A percentile compares a stretch with the other conserved stretches of the same genome.
These are phyloP conservation scores for Hemisphaericaspora subhashii DNA, from an alignment of 1,139 yeast genomes.

Conservation along the genomic window DNA sequence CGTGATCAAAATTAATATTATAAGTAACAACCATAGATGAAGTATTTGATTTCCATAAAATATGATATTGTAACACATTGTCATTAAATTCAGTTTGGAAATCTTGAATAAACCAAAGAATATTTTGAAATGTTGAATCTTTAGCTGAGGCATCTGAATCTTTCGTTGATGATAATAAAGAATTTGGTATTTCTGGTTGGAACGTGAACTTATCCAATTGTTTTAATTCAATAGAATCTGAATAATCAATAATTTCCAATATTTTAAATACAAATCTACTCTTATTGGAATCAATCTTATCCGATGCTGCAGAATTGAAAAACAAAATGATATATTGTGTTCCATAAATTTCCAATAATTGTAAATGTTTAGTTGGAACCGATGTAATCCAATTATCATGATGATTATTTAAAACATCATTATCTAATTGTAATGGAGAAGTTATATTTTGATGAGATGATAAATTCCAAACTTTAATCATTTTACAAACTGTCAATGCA, in stretches of 20 bases:
- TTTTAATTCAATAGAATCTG: slow-evolving; percentile 19
- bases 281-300: slow-evolving; percentile 12
- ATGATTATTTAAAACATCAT: slow-evolving; percentile 13
- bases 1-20: slow-evolving; percentile 18
- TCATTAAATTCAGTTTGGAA: slow-evolving; percentile 27
- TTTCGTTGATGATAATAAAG: slow-evolving; percentile 11
- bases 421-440: slow-evolving; percentile 15
- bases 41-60: slow-evolving; percentile 67
- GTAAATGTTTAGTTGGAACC: slow-evolving; percentile 34
- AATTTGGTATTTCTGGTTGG: slow-evolving; percentile 27
- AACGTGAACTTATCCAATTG: slow-evolving; percentile 27
- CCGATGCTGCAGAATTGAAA: slow-evolving; percentile 7
- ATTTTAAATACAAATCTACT: slow-evolving; percentile 26
- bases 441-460: slow-evolving; percentile 27
- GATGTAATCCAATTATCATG: slow-evolving; percentile 29
- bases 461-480: slow-evolving; percentile 58
- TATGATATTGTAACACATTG: slow-evolving; percentile 23
- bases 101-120: slow-evolving; percentile 54
- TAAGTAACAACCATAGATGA: slow-evolving; percentile 43
- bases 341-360: slow-evolving; percentile 14
- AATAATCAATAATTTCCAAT: slow-evolving; percentile 21
- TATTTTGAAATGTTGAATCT: slow-evolving; percentile 16
- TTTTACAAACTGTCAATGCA: slow-evolving; percentile 47
- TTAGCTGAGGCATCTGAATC: not conserved
- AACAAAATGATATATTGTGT: slow-evolving; percentile 18